Conservation (phyloP, 441 rosid species). For the Pelargonium cotyledonis region DNA sequence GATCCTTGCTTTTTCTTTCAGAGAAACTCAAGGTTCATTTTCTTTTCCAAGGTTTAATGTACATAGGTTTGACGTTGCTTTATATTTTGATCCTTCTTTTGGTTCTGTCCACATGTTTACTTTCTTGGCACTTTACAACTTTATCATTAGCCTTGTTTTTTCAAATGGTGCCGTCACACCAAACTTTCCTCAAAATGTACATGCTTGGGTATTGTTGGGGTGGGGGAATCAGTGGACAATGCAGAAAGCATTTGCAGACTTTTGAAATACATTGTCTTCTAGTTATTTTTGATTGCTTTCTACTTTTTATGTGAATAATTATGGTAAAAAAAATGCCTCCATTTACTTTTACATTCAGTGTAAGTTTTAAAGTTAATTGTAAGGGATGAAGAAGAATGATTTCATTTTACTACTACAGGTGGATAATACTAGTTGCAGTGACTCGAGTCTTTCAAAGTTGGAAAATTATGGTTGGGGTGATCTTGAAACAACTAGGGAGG, state of each 20-base stretch:
- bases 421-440: slow-evolving; percentile 23
- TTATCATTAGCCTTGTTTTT: not conserved
- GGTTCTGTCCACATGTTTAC: too few relatives aligned
- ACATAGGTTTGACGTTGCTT: not conserved
- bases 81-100: too few relatives aligned
- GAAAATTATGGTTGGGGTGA: slow-evolving; percentile 86
- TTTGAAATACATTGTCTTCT: too few relatives aligned
- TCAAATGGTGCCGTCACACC: too few relatives aligned
- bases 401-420: slow-evolving; percentile 40
- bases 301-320: too few relatives aligned
- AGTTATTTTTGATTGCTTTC: too few relatives aligned
- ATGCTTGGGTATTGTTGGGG: too few relatives aligned
- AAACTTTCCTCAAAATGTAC: too few relatives aligned
- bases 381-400: slow-evolving; percentile 7
- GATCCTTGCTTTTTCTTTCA: slow-evolving; percentile 62
- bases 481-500: slow-evolving; percentile 30
- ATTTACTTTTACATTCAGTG: not conserved
- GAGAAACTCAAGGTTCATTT: slow-evolving; percentile 51
- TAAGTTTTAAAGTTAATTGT: not conserved
- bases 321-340: not conserved
- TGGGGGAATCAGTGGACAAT: too few relatives aligned
- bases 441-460: slow-evolving; percentile 40
- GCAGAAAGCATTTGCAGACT: too few relatives aligned
- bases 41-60: slow-evolving; percentile 8
- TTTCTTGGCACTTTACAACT: too few relatives aligned